phyloP scores from a whole-genome alignment of 768 basidiomycete genomes.

The Boletus bicolor region DNA sequence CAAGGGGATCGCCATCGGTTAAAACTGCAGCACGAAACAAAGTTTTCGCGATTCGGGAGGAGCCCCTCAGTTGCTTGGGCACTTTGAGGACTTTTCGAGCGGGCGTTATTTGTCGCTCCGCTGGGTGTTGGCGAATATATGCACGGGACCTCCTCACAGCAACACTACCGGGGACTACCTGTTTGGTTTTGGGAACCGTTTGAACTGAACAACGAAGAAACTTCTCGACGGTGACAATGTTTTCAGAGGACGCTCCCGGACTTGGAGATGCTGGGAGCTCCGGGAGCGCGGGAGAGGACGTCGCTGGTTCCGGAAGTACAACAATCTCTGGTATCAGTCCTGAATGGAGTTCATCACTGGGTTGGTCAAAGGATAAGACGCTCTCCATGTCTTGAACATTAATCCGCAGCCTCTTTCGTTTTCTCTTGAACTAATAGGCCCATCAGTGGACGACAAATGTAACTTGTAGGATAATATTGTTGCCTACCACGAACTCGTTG shows the following conservation, averaged over 20 bases:
- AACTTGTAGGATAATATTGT: not conserved
- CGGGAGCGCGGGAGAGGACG: not conserved
- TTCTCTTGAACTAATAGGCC: conserved; percentile 24
- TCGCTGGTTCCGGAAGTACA: conserved; percentile 7
- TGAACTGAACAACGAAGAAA: conserved; percentile 20
- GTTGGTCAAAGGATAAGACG: not conserved
- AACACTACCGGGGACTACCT: not conserved
- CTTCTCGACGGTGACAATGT: conserved; percentile 24
- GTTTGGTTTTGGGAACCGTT: not conserved
- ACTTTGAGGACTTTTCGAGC: not conserved
- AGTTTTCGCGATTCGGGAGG: conserved; percentile 9
- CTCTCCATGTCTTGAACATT: not conserved
- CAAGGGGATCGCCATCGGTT: conserved; percentile 23
- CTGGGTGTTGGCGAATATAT: conserved; percentile 16
- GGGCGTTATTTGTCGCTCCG: not conserved
- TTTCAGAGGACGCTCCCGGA: not conserved
- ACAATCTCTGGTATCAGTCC: conserved; percentile 20
- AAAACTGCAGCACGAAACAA: conserved; percentile 29
- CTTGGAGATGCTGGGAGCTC: not conserved
- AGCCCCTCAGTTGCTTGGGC: not conserved
- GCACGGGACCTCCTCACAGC: conserved; percentile 8
- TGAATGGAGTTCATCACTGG: not conserved
- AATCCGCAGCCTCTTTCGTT: conserved; percentile 20
- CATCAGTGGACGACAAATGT: not conserved
- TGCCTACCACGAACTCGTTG: conserved; percentile 27